Evolutionary conservation across 2,329 filamentous ascomycete genomes (phyloP), one percentile per base, ranked within the genome.

Genomic region (Ascochyta fabae): DNA sequence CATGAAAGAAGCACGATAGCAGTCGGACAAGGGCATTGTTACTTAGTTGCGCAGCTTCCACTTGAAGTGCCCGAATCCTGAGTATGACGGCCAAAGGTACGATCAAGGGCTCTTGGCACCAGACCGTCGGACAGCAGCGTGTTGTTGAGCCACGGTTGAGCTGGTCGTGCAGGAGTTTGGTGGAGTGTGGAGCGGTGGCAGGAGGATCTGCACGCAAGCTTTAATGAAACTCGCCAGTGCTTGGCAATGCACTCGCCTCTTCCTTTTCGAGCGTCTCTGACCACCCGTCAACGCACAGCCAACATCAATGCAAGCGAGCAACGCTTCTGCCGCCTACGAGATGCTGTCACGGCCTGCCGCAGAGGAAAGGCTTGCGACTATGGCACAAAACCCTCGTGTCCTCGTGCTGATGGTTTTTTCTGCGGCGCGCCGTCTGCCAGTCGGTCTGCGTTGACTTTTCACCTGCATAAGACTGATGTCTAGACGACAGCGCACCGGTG

Each of bases 171-270:
- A 67, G 61, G 58, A 42, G 41, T 48, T 57, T 54, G 52, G 29
- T 51, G 49, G 46, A 59, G 44, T 27, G 58, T 59, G 58, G 58
- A 66, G 59, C 60, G 19, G 53, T 56, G 53, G 53, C 53, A 56
- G 47, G 51, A 48, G 53, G 48, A 66, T 65, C 58, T 70, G 62
- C 66, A 61, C 50, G 60, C 53, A 60, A 52, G 39, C 49, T 46
- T 41, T 19, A 40, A 56, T 65, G 64, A 67, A 67, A 63, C 50
- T 34, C 29, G 61, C 66, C 54, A 64, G 61, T 34, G 29, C 50
- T 53, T 42, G 39, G 43, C 51, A 56, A 33, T 54, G 48, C 48
- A 42, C 47, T 56, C 36, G 53, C 53, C 53, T 55, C 53, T 56
- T 45, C 52, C 53, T 50, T 48, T 54, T 56, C 53, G 33, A 47